Evolutionary conservation across 2,329 filamentous ascomycete genomes (phyloP).

Genomic region (Lanzia echinophila): DNA sequence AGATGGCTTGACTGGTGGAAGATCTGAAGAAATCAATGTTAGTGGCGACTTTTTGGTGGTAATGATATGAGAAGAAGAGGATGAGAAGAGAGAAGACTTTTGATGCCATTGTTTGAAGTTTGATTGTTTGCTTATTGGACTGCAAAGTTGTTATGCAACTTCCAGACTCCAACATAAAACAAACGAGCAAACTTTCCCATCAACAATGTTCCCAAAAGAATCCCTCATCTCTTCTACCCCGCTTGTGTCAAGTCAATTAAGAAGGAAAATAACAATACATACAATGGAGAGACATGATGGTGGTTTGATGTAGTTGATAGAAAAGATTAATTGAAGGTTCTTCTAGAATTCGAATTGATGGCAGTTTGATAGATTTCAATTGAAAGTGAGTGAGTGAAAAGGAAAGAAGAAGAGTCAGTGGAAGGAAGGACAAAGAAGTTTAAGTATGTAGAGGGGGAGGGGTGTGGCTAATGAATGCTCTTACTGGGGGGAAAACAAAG

Average conservation of each 20-base stretch:
- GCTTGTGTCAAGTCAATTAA: background rate
- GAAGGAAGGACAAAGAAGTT: too few relatives aligned
- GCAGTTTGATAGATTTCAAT: conserved; percentile 14
- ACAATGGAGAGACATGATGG: conserved; percentile 27
- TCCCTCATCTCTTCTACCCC: background rate
- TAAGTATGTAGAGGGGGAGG: too few relatives aligned
- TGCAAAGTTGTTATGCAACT: background rate
- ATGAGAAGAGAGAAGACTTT: background rate
- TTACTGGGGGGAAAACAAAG: too few relatives aligned
- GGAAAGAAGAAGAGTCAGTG: background rate
- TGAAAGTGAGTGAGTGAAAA: background rate
- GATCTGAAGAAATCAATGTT: conserved; percentile 34
- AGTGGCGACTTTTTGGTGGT: background rate
- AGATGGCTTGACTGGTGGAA: conserved; percentile 89
- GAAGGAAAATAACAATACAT: conserved; percentile 11
- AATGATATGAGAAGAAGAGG: too few relatives aligned
- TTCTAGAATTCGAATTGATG: conserved; percentile 21
- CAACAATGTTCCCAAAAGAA: background rate
- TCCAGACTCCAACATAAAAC: background rate
- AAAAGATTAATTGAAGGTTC: conserved; percentile 2
- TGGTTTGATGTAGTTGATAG: conserved; percentile 9
- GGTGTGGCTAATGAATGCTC: too few relatives aligned
- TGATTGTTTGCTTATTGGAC: background rate
- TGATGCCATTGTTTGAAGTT: background rate
- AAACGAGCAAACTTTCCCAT: background rate